A percentile compares a stretch with the other conserved stretches of the same genome.
phyloP scores from a whole-genome alignment of 331 rosid genomes.

The Quercus lobata region DNA sequence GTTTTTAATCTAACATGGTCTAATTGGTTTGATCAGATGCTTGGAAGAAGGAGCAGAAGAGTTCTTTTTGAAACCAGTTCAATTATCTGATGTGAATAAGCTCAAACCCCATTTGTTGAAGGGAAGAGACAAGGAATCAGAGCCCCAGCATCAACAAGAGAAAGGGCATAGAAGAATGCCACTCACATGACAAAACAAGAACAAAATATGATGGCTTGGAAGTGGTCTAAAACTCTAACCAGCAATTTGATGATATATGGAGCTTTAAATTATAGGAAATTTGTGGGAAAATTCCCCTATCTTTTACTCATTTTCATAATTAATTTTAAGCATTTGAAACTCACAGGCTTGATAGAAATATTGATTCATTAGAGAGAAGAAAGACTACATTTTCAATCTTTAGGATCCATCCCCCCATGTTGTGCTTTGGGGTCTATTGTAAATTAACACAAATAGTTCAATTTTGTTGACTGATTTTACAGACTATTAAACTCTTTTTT shows the following conservation, averaged over 20 bases:
- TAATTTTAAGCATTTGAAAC: neutral
- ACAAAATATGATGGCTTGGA: conserved; percentile 17
- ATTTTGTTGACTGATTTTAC: neutral
- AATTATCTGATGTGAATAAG: conserved; percentile 67
- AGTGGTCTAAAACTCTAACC: neutral
- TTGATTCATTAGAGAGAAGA: neutral
- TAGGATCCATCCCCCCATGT: neutral
- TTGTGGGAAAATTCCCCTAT: neutral
- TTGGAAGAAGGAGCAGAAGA: conserved; percentile 95
- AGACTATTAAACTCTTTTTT: neutral
- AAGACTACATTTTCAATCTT: neutral
- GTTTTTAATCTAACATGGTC: conserved; percentile 16
- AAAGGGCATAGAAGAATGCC: conserved; percentile 37
- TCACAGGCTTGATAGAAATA: neutral
- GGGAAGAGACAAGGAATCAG: conserved; percentile 37
- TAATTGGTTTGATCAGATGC: conserved; percentile 46
- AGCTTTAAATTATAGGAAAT: neutral
- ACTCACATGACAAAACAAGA: conserved; percentile 36
- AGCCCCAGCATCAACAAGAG: conserved; percentile 24
- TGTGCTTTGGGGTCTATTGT: neutral
- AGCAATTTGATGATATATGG: neutral
- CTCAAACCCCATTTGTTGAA: conserved; percentile 67
- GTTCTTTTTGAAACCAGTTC: conserved; percentile 85
- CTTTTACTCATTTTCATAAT: neutral
- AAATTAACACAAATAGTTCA: neutral